A percentile compares a stretch with the other conserved stretches of the same genome.
Conservation (phyloP, 169 alveolate genomes). For the Cyclospora cayetanensis region DNA sequence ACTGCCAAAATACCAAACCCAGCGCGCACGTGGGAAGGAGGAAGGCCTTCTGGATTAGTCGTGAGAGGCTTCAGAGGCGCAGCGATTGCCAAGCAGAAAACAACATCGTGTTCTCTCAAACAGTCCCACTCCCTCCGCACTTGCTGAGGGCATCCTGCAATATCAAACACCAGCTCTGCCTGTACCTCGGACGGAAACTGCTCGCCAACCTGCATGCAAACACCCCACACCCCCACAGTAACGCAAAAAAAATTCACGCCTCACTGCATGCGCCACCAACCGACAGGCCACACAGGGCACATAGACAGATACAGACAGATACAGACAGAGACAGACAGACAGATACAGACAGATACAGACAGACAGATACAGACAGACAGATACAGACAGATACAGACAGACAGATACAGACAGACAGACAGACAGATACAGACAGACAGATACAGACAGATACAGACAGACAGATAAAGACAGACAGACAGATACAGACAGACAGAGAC, state of each 20-base stretch:
- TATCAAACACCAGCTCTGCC: constrained; percentile 64
- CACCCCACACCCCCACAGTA: neutral
- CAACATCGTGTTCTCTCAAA: constrained; percentile 48
- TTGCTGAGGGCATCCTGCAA: constrained; percentile 26
- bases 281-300: neutral
- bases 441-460: too few species aligned
- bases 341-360: too few species aligned
- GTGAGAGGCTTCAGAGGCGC: constrained; percentile 32
- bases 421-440: too few species aligned
- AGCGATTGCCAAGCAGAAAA: constrained; percentile 55
- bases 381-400: too few species aligned
- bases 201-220: constrained; percentile 66
- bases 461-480: too few species aligned
- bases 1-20: constrained; percentile 69
- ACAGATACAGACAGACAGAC: too few species aligned
- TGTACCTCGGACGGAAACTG: constrained; percentile 73
- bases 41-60: neutral
- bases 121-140: constrained; percentile 71
- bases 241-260: neutral
- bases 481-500: too few species aligned
- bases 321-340: too few species aligned
- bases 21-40: neutral
- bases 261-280: neutral
- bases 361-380: too few species aligned
- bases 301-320: too few species aligned